phyloP scores from a whole-genome alignment of 2,329 filamentous ascomycete genomes.

The Stachybotrys elegans region DNA sequence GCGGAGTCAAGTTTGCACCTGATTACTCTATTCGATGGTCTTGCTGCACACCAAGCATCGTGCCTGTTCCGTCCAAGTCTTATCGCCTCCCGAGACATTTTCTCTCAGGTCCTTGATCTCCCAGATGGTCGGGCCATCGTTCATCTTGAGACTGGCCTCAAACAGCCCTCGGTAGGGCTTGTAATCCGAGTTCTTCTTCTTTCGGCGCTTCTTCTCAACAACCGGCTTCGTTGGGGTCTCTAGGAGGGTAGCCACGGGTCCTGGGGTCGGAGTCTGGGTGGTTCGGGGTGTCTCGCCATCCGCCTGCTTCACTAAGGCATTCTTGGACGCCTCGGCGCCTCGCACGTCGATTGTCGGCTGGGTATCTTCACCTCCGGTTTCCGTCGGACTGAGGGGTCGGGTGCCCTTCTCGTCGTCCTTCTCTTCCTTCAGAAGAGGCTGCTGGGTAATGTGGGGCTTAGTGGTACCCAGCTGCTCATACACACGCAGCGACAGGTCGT shows the following conservation, averaged over 20 bases:
- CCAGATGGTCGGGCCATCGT: slow-evolving; percentile 42
- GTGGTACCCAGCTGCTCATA: slow-evolving; percentile 45
- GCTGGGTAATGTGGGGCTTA: slow-evolving; percentile 46
- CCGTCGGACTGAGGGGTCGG: too few relatives aligned
- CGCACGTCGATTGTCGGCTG: slow-evolving; percentile 50
- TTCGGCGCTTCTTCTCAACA: too few relatives aligned
- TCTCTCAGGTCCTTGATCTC: slow-evolving; percentile 48
- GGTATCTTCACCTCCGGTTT: slow-evolving; percentile 43
- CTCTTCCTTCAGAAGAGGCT: slow-evolving; percentile 35
- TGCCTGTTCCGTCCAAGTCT: slow-evolving; percentile 46
- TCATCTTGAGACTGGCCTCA: slow-evolving; percentile 42
- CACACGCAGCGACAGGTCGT: slow-evolving; percentile 46
- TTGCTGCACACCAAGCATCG: slow-evolving; percentile 45
- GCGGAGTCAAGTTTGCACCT: too few relatives aligned
- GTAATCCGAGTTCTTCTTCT: slow-evolving; percentile 28
- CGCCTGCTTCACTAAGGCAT: slow-evolving; percentile 30
- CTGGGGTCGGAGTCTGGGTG: too few relatives aligned
- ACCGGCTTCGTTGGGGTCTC: slow-evolving; percentile 19
- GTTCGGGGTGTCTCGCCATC: slow-evolving; percentile 22
- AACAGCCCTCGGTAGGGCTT: slow-evolving; percentile 50
- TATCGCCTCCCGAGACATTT: slow-evolving; percentile 41
- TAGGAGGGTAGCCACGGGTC: slow-evolving; percentile 15
- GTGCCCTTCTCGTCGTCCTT: too few relatives aligned
- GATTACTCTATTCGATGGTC: slow-evolving; percentile 43
- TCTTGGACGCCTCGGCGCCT: slow-evolving; percentile 35